Evolutionary conservation across 2,329 filamentous ascomycete genomes (phyloP), one percentile per base, ranked within the genome.

Genomic region (Ophiostoma triangulosporum): DNA sequence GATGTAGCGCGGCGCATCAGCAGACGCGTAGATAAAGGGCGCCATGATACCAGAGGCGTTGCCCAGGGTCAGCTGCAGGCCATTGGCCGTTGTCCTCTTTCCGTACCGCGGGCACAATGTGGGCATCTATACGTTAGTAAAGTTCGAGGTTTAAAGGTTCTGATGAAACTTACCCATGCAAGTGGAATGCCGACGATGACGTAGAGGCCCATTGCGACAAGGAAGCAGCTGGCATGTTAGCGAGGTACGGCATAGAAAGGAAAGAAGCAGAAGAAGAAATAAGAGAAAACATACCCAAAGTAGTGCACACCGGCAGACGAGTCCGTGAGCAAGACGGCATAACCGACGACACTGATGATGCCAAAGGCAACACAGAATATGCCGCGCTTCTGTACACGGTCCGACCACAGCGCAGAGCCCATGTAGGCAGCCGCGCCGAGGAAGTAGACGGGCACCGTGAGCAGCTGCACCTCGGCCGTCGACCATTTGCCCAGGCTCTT

Each of bases 361-460:
- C 26, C 35, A 12, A 46, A 38, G 17, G 9, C 38, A n/a, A 54
- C 33, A 12, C 57, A 32, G 29, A 5, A 43, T 1, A 27, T 17
- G 15, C 31, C 33, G n/a, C 57, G 52, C 12, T 17, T 17, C 17
- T 40, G 73, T 80, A 43, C 80, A 20, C 57, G 57, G 53, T 66
- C 64, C 2, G 63, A 64, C 27, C 61, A 54, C 12, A 57, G 59
- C 11, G 63, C 62, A 15, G 62, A 57, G 60, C 59, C 52, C 2
- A 59, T 54, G 50, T 64, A 63, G 1, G 59, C 60, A 1, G 61
- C 56, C 0, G 65, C 35, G 8, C 60, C 60, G 48, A 61, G 57
- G 27, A 61, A 22, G 45, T 67, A 68, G 24, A 67, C 61, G 0
- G 68, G 67, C 1, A 69, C 62, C 3, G 65, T 68, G 3, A 69